Evolutionary conservation across 805 yeast species (phyloP), one percentile per base, ranked within the genome.

Genomic region (Henningerozyma blattae): DNA sequence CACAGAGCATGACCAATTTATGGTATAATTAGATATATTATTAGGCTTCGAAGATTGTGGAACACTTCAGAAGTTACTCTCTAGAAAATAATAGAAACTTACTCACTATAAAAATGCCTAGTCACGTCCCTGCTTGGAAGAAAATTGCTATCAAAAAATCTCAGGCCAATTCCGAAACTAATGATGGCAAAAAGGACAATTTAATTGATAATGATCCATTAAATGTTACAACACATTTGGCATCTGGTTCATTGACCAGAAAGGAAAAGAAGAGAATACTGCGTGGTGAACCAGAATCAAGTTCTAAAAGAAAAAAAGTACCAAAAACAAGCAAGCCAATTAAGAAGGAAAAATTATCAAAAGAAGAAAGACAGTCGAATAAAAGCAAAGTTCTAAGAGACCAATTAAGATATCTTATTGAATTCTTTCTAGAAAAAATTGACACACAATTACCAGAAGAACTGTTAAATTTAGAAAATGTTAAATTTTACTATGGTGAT

Each of bases 81-180:
- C n/a, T n/a, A n/a, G n/a, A n/a, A n/a, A n/a, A n/a, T n/a, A n/a
- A n/a, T n/a, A n/a, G n/a, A n/a, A n/a, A n/a, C n/a, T n/a, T n/a
- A n/a, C n/a, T n/a, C n/a, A n/a, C n/a, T n/a, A n/a, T n/a, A n/a
- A n/a, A n/a, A n/a, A 24, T 24, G 27, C n/a, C 27, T 8, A 12
- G 6, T 31, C 56, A 55, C 36, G 34, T 57, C 17, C 62, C 62
- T 7, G 62, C 62, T 8, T 57, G 62, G 62, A 56, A 55, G 33
- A 47, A 52, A 32, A 50, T 51, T 36, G 48, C 47, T 27, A 47
- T 45, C 27, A 38, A 41, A 27, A 38, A 39, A 32, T 40, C 45
- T 30, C 24, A 37, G 18, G 34, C 30, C 1, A n/a, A n/a, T n/a
- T n/a, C n/a, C n/a, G 36, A 43, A 28, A 33, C 34, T 16, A 28